phyloP scores from a whole-genome alignment of 1,139 yeast species.

The Tardiomyces digboiensis region DNA sequence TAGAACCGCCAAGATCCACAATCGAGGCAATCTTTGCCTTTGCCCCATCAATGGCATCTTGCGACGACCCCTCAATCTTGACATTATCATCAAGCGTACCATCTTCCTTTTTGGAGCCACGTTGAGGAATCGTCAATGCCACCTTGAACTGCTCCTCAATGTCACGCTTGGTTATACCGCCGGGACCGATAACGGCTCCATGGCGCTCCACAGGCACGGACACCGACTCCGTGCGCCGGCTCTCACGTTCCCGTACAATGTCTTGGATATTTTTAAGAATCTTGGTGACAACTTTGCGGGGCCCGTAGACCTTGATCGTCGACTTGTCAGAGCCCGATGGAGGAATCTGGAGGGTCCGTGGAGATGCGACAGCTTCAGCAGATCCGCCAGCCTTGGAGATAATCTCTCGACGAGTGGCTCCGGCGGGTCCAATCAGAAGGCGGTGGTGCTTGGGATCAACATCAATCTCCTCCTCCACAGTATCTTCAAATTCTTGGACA shows the following conservation, averaged over 20 bases:
- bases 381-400: slow-evolving; percentile 76
- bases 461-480: slow-evolving; percentile 47
- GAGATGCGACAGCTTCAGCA: slow-evolving; percentile 31
- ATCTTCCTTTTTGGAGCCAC: slow-evolving; percentile 36
- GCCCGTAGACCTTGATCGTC: slow-evolving; percentile 63
- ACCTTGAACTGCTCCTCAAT: slow-evolving; percentile 66
- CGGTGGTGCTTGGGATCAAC: slow-evolving; percentile 78
- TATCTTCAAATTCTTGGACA: slow-evolving; percentile 59
- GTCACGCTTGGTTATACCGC: slow-evolving; percentile 65
- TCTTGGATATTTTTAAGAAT: slow-evolving; percentile 55
- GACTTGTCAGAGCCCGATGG: slow-evolving; percentile 52
- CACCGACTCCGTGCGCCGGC: slow-evolving; percentile 45
- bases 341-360: slow-evolving; percentile 66
- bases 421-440: slow-evolving; percentile 73
- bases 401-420: slow-evolving; percentile 66
- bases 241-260: slow-evolving; percentile 58
- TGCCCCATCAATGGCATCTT: slow-evolving; percentile 26
- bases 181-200: slow-evolving; percentile 71
- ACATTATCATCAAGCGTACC: slow-evolving; percentile 27
- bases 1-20: slow-evolving; percentile 30
- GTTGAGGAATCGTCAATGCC: slow-evolving; percentile 53
- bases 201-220: slow-evolving; percentile 70
- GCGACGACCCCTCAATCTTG: slow-evolving; percentile 22
- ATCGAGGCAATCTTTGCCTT: slow-evolving; percentile 21
- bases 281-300: slow-evolving; percentile 61